Evolutionary conservation across 441 rosid genomes (phyloP), one percentile per base, ranked within the genome.

Genomic region (Pelargonium australe): DNA sequence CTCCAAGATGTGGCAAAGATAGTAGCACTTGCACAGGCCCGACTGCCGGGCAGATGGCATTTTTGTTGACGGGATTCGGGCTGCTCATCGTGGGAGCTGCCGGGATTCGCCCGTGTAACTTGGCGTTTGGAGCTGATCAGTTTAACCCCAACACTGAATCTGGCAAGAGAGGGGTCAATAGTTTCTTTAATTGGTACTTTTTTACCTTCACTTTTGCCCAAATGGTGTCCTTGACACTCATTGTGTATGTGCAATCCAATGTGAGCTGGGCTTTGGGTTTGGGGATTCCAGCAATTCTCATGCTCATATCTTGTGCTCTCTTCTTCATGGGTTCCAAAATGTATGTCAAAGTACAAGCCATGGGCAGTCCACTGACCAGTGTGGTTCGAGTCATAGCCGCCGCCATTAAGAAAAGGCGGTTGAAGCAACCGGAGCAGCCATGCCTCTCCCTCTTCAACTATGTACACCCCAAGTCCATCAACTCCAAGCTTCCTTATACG

Each of bases 181-280:
- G 90, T 68, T 90, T 90, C 86, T 85, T 90, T 76, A 90, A 88
- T 61, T 90, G 96, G 96, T 88, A 90, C 64, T 85, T 84, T 80
- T 90, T 83, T 81, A 88, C 87, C 68, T 86, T 79, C 86, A 90
- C 89, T 8, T 84, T 88, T 6, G 90, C 96, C 70, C 81, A 83
- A 64, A 85, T 88, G 86, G 63, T 88, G 34, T 80, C 96, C 62
- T 66, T 88, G 53, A 90, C 93, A 0, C 67, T 86, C 0, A 82
- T 90, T 3, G 90, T 90, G 28, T 88, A 90, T 4, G 70, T 90
- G 63, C 96, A 90, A 79, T 79, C 90, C 47, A 86, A 88, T 34
- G 83, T 88, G 28, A 88, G 90, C 60, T 90, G 93, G 96, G 76
- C 91, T 1, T 79, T 86, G 20, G 96, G 96, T 51, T 73, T 90